Percentiles rank a stretch among this genome's conserved stretches.
Conservation (phyloP, 352 stramenopile species). For the Halophytophthora polymorphica region DNA sequence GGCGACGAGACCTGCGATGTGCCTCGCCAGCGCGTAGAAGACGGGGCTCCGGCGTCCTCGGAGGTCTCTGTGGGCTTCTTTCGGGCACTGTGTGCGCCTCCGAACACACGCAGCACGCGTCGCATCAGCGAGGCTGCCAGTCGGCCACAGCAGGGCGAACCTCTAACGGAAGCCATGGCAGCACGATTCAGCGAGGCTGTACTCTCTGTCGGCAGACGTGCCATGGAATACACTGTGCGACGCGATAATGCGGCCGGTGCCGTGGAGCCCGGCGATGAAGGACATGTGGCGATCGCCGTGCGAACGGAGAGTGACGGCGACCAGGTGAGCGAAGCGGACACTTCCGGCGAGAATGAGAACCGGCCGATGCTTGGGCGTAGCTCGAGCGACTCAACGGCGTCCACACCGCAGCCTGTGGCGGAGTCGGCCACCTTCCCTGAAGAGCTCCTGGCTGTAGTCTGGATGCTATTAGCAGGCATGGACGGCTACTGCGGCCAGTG, state of each 20-base stretch:
- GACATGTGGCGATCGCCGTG: conserved; percentile 27
- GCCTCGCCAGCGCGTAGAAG: conserved; percentile 19
- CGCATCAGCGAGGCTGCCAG: conserved; percentile 57
- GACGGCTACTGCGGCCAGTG: conserved; percentile 83
- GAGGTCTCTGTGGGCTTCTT: conserved; percentile 7
- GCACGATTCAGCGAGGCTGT: conserved; percentile 64
- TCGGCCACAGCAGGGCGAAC: conserved; percentile 45
- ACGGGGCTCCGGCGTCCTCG: conserved; percentile 14
- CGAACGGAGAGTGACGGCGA: conserved; percentile 6
- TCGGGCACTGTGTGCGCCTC: conserved; percentile 9
- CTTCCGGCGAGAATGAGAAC: conserved; percentile 9
- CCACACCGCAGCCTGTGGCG: conserved; percentile 14
- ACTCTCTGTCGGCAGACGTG: conserved; percentile 57
- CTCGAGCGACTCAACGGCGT: conserved; percentile 11
- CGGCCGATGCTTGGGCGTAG: conserved; percentile 34
- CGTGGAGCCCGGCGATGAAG: conserved; percentile 4
- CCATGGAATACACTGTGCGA: conserved; percentile 43
- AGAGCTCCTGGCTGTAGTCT: conserved; percentile 72
- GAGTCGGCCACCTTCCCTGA: conserved; percentile 41
- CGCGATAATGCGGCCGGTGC: conserved; percentile 20
- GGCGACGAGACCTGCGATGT: conserved; percentile 40
- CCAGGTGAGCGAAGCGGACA: conserved; percentile 8
- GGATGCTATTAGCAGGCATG: conserved; percentile 77
- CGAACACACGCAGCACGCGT: conserved; percentile 14
- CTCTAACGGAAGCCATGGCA: conserved; percentile 58